phyloP scores from a whole-genome alignment of 2,329 filamentous ascomycete species.

The Pseudodiploospora longispora region DNA sequence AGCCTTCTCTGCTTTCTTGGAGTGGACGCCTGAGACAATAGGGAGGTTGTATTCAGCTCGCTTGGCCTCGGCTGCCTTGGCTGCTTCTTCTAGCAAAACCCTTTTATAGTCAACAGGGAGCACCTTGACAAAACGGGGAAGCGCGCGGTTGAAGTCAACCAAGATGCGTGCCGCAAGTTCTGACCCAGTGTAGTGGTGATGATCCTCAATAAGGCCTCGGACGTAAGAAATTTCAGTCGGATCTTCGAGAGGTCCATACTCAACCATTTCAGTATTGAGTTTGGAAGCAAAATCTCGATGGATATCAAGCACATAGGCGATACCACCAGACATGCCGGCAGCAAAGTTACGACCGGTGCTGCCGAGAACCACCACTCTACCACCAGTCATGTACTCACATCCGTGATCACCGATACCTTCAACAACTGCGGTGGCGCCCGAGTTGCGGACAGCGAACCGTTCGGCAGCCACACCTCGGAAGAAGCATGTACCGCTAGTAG shows the following conservation, averaged over 20 bases:
- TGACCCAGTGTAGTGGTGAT: constrained; percentile 95
- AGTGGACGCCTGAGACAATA: constrained; percentile 57
- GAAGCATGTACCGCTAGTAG: constrained; percentile 83
- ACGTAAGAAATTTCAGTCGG: constrained; percentile 84
- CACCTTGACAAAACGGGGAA: constrained; percentile 87
- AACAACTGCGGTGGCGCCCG: constrained; percentile 89
- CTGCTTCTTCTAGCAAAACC: constrained; percentile 76
- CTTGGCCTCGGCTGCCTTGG: constrained; percentile 77
- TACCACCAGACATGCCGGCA: constrained; percentile 97
- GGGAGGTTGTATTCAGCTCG: constrained; percentile 76
- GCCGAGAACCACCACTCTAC: constrained; percentile 79
- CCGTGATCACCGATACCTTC: constrained; percentile 95
- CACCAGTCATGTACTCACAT: constrained; percentile 98
- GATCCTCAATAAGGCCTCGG: constrained; percentile 87
- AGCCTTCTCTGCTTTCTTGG: constrained; percentile 59
- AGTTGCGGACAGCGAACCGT: constrained; percentile 94
- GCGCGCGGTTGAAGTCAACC: constrained; percentile 87
- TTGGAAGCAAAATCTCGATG: constrained; percentile 84
- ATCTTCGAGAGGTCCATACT: constrained; percentile 75
- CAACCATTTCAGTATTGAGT: constrained; percentile 97
- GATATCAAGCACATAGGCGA: constrained; percentile 88
- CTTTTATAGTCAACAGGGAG: constrained; percentile 95
- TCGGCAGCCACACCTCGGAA: constrained; percentile 96
- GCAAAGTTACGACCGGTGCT: constrained; percentile 93
- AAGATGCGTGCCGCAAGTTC: constrained; percentile 88